Conservation (phyloP, 2,329 filamentous ascomycete species). For the Macrophomina tecta region DNA sequence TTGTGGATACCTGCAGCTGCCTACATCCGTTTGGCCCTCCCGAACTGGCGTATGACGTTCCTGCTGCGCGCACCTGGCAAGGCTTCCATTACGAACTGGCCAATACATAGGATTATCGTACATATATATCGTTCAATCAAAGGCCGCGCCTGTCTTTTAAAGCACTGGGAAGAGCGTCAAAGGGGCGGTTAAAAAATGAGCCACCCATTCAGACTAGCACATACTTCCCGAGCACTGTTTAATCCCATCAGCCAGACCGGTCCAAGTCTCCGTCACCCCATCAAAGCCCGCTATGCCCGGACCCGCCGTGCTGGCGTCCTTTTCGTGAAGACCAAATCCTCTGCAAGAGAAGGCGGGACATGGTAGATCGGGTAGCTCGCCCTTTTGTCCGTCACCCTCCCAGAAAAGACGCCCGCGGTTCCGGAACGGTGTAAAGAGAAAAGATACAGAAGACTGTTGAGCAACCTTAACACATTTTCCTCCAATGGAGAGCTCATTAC, state of each 20-base stretch:
- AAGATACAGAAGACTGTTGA: slow-evolving; percentile 3
- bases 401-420: background rate
- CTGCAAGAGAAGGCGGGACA: background rate
- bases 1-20: slow-evolving; percentile 17
- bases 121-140: slow-evolving; percentile 24
- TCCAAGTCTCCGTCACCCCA: background rate
- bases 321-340: background rate
- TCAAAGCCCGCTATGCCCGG: slow-evolving; percentile 21
- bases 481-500: slow-evolving; percentile 21
- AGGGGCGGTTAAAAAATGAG: slow-evolving; percentile 8
- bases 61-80: slow-evolving; percentile 1
- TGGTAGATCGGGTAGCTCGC: background rate
- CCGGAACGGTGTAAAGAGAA: background rate
- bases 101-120: slow-evolving; percentile 26
- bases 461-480: slow-evolving; percentile 12
- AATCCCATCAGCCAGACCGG: slow-evolving; percentile 6
- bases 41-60: slow-evolving; percentile 2
- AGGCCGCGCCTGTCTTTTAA: background rate
- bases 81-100: slow-evolving; percentile 12
- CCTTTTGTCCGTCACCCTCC: background rate
- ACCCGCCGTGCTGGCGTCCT: slow-evolving; percentile 26
- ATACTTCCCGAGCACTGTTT: background rate
- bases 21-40: background rate
- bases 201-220: background rate
- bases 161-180: slow-evolving; percentile 15